These are phyloP conservation scores for Crataegus laevigata DNA, from an alignment of 306 rosid genomes.

Conservation along the genomic window DNA sequence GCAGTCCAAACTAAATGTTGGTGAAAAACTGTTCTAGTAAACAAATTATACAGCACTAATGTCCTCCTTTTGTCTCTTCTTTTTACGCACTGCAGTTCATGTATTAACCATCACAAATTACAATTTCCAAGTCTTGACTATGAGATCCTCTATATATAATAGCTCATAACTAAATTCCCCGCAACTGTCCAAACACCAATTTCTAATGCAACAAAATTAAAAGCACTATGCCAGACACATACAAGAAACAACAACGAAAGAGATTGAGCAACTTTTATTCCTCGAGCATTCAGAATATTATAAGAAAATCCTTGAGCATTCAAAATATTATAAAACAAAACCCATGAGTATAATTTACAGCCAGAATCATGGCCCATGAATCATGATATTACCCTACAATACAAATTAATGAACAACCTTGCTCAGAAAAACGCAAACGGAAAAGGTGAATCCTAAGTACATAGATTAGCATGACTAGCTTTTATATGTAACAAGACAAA, in stretches of 20 bases:
- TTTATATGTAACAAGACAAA: neutral
- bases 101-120: neutral
- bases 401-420: neutral
- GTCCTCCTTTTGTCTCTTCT: neutral
- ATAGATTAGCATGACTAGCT: neutral
- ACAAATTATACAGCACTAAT: neutral
- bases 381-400: neutral
- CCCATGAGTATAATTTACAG: neutral
- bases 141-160: neutral
- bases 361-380: neutral
- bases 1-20: neutral
- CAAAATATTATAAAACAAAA: neutral
- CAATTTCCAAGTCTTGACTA: neutral
- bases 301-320: neutral
- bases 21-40: neutral
- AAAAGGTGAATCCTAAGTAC: neutral
- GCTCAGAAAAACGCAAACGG: neutral
- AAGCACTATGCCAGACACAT: neutral
- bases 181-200: neutral
- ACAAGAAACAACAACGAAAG: neutral
- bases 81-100: neutral
- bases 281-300: neutral
- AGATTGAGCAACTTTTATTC: neutral
- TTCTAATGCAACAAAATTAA: neutral
- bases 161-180: neutral